Base-by-base conservation (phyloP, 805 yeast species). In the Maudiozyma turicensis region DNA sequence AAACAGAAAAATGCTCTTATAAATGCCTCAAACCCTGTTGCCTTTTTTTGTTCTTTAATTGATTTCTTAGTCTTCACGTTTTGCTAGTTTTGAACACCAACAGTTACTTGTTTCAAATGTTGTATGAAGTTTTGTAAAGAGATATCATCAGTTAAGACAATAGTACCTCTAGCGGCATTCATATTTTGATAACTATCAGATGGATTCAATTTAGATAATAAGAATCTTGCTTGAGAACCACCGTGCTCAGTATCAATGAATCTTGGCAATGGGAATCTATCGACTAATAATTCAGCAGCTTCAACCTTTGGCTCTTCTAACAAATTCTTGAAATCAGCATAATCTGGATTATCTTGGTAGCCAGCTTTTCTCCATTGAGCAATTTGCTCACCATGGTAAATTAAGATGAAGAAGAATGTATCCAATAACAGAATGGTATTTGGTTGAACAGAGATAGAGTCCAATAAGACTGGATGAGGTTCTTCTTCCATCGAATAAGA, bases 231-330 rank as follows among this genome's bases (percentile, higher is more conserved):
- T 71, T 93, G 99, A 13, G 97, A 90, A 49, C 96, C 97, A 60
- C 99, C 98, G 59, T 91, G 97, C 65, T 91, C 97, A 51, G 96
- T 88, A 60, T 91, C 96, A 58, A 93, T 90, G 64, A 91, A 93
- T 70, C 99, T 80, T 44, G 99, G 99, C 63, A 93, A 75, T 59
- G 99, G 99, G 81, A 88, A 91, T 64, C 99, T 79, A 64, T 93
- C 98, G 38, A 85, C 80, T 60, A 93, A 79, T 55, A 95, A 74
- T 58, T 84, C 88, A 6, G 95, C 91, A 26, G 98, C 98, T 68
- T 93, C 99, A 48, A 77, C 76, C 61, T 87, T 82, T 43, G 99
- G 96, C 54, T 83, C 90, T 51, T 87, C 91, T 59, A 93, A 78
- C 67, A 93, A 77, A 48, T 78, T 80, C 68, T 86, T 86, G 71